Percentiles rank a stretch among this genome's conserved stretches.
These are phyloP conservation scores for Sporothrix inflata DNA, from an alignment of 2,329 filamentous ascomycete genomes.

Conservation along the genomic window DNA sequence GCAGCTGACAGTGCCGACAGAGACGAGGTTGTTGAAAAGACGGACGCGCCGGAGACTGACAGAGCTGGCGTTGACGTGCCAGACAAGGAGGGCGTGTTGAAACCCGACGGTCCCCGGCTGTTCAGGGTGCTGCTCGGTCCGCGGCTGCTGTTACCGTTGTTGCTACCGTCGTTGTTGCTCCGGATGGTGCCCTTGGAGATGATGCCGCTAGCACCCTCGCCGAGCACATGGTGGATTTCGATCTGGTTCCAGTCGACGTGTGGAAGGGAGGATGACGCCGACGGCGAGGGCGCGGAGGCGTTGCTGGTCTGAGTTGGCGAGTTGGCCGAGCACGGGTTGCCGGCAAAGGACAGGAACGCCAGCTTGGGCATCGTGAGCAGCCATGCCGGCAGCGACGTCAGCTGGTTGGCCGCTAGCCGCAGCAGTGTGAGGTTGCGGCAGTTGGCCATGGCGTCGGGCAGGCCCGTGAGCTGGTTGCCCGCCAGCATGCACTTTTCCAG, in stretches of 20 bases:
- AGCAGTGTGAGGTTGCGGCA: conserved; percentile 51
- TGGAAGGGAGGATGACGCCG: conserved; percentile 36
- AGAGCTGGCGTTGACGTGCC: conserved; percentile 16
- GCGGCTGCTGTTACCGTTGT: background rate
- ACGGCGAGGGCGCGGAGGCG: conserved; percentile 27
- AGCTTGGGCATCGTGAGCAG: conserved; percentile 50
- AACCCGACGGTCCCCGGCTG: conserved; percentile 15
- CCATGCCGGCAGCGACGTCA: conserved; percentile 48
- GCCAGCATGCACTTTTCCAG: conserved; percentile 56
- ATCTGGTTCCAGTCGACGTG: conserved; percentile 48
- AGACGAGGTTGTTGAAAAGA: conserved; percentile 15
- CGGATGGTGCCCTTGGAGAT: conserved; percentile 45
- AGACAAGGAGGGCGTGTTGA: conserved; percentile 25
- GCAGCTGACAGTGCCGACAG: background rate
- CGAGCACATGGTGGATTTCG: conserved; percentile 46
- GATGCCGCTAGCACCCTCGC: conserved; percentile 51
- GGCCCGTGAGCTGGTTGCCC: conserved; percentile 46
- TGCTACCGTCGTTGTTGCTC: conserved; percentile 32
- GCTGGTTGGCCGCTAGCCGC: conserved; percentile 49
- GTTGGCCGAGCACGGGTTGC: conserved; percentile 48
- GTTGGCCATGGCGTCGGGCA: conserved; percentile 49
- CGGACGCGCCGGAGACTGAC: conserved; percentile 6
- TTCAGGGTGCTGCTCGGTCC: conserved; percentile 13
- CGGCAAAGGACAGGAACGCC: conserved; percentile 52
- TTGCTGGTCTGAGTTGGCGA: conserved; percentile 25